Base-by-base conservation (phyloP, 192 early-diverging fungal species). In the Coemansia sp. region DNA sequence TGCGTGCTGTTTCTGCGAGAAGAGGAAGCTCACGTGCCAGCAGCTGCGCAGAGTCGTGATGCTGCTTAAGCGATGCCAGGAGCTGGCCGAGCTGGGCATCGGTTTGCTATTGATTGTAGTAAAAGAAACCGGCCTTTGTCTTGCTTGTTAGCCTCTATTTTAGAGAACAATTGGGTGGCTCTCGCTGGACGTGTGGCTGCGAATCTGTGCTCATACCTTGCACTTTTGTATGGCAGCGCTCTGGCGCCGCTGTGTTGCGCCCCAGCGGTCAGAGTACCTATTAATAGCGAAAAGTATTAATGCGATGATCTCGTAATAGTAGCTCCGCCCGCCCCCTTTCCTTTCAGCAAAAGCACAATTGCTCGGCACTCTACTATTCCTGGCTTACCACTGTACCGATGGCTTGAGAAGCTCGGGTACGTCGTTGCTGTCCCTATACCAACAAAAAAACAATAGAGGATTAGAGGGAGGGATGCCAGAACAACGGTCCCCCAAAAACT, bases 371-470 rank as follows among this genome's bases (percentile, higher is more conserved):
- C 26, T 53, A 31, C 51, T 45, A 33, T 28, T 26, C 26, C 9
- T 16, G 26, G 20, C 67, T 62, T 65, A 75, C 78, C 73, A 69
- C 60, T 81, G 67, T 16, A 72, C 62, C 14, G 73, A 63, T 10
- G 78, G 78, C 57, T 43, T 62, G 9, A 81, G 66, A 46, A 60
- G 63, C 50, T 71, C 78, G 35, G 78, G 78, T 31, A 81, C 66
- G 46, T 42, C 65, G 40, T 33, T 60, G 50, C 33, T 40, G 35
- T 36, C 56, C 42, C 28, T 39, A 36, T 24, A 42, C 16, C 23
- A 36, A 40, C 69, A 39, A 60, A 23, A 23, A n/a, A 14, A 43
- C 31, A 48, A 56, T 42, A 31, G 28, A 13, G 28, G 9, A 40
- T 18, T 34, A 60, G 61, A 69, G 43, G 43, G 13, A 39, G 20